phyloP scores from a whole-genome alignment of 108 stramenopile species.

The Nitzschia inconspicua region DNA sequence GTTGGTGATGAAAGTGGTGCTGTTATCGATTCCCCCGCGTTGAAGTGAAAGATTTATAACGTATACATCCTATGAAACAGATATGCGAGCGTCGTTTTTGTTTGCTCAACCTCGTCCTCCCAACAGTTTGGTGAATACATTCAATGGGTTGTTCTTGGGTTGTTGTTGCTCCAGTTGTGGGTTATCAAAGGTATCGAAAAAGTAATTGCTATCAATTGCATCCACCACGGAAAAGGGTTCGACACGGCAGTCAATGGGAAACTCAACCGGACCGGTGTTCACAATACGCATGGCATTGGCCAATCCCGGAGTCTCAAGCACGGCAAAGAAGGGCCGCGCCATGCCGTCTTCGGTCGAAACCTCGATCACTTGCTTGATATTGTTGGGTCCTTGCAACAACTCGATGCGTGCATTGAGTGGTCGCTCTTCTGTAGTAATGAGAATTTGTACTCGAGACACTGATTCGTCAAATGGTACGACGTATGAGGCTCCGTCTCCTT shows the following conservation, averaged over 20 bases:
- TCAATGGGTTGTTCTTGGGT: too few relatives aligned
- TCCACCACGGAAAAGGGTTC: conserved; percentile 6
- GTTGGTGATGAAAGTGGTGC: too few relatives aligned
- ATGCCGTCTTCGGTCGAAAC: conserved; percentile 57
- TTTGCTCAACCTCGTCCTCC: too few relatives aligned
- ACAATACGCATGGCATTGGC: conserved; percentile 51
- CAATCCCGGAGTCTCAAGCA: conserved; percentile 48
- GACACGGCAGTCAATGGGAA: conserved; percentile 35
- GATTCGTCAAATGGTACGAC: conserved; percentile 4
- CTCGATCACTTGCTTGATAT: conserved; percentile 64
- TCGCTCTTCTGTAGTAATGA: conserved; percentile 57
- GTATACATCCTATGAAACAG: too few relatives aligned
- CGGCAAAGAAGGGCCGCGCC: conserved; percentile 53
- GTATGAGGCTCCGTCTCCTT: conserved; percentile 8
- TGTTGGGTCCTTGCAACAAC: conserved; percentile 59
- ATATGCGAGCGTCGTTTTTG: too few relatives aligned
- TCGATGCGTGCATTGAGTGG: conserved; percentile 62
- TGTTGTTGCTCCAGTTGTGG: too few relatives aligned
- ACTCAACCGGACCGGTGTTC: conserved; percentile 61
- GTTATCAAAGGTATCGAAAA: too few relatives aligned
- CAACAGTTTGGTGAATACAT: too few relatives aligned
- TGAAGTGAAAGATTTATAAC: too few relatives aligned
- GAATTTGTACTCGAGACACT: conserved; percentile 13
- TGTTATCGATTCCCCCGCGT: too few relatives aligned
- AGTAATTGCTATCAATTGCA: background rate